phyloP scores from a whole-genome alignment of 352 stramenopile species.

The Pythium coloratum region DNA sequence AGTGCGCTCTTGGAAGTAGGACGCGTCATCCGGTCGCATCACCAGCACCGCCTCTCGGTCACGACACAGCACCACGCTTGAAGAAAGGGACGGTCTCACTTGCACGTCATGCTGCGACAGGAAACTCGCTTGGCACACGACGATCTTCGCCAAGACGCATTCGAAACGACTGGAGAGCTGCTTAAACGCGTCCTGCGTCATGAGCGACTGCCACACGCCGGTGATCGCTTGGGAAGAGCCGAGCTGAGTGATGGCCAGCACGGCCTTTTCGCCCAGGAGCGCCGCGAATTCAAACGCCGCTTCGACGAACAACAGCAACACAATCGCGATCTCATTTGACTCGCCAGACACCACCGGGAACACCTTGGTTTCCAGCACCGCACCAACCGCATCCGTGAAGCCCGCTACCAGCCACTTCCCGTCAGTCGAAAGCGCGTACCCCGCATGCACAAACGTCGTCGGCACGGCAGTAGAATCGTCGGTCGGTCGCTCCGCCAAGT shows the following conservation, averaged over 20 bases:
- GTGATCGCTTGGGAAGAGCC: constrained; percentile 10
- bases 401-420: constrained; percentile 58
- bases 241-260: constrained; percentile 49
- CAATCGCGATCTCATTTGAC: constrained; percentile 31
- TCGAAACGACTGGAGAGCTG: constrained; percentile 26
- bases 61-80: constrained; percentile 7
- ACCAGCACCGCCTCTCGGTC: constrained; percentile 37
- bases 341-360: constrained; percentile 31
- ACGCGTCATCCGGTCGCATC: constrained; percentile 36
- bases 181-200: constrained; percentile 1
- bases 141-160: constrained; percentile 37
- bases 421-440: constrained; percentile 56
- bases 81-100: constrained; percentile 23
- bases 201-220: constrained; percentile 40
- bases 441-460: constrained; percentile 19
- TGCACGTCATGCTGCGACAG: constrained; percentile 40
- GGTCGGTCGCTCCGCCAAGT: constrained; percentile 42
- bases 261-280: constrained; percentile 53
- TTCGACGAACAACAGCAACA: constrained; percentile 44
- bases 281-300: constrained; percentile 56
- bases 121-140: constrained; percentile 43
- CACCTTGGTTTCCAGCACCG: constrained; percentile 55
- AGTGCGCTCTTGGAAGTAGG: constrained; percentile 12
- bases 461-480: constrained; percentile 6
- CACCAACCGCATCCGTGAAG: constrained; percentile 58